A percentile compares a stretch with the other conserved stretches of the same genome.
phyloP scores from a whole-genome alignment of 2,329 filamentous ascomycete species.

The Pyrenophora seminiperda region DNA sequence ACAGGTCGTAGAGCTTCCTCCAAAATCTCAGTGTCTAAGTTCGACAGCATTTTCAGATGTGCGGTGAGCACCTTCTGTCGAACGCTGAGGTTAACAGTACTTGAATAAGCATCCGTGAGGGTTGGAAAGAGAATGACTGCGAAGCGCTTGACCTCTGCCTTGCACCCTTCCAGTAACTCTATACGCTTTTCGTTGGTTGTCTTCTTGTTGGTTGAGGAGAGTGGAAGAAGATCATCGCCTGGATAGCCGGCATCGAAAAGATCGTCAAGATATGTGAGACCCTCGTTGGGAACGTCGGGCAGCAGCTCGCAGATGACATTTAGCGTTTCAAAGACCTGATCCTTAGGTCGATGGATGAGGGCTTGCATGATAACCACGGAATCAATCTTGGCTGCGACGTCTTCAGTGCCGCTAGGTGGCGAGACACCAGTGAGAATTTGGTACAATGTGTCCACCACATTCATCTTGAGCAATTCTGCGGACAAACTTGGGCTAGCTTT shows the following conservation, averaged over 20 bases:
- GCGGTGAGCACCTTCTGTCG: slow-evolving; percentile 93
- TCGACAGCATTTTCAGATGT: slow-evolving; percentile 98
- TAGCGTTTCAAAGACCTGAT: slow-evolving; percentile 95
- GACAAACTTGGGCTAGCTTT: slow-evolving; percentile 86
- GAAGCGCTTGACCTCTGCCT: slow-evolving; percentile 85
- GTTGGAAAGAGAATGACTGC: slow-evolving; percentile 92
- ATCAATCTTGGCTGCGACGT: slow-evolving; percentile 84
- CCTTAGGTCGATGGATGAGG: slow-evolving; percentile 89
- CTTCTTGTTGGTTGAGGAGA: slow-evolving; percentile 56
- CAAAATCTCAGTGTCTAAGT: slow-evolving; percentile 83
- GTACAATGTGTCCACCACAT: slow-evolving; percentile 95
- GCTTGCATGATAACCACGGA: slow-evolving; percentile 99
- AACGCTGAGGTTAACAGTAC: slow-evolving; percentile 92
- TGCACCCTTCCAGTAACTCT: slow-evolving; percentile 81
- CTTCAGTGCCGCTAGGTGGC: slow-evolving; percentile 76
- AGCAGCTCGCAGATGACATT: slow-evolving; percentile 97
- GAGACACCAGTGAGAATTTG: slow-evolving; percentile 97
- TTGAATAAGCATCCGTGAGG: slow-evolving; percentile 94
- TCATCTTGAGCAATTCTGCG: slow-evolving; percentile 90
- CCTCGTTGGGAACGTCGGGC: slow-evolving; percentile 69
- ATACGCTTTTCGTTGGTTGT: slow-evolving; percentile 78
- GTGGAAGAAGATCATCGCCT: slow-evolving; percentile 52
- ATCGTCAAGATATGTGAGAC: slow-evolving; percentile 58
- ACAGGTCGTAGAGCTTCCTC: slow-evolving; percentile 84
- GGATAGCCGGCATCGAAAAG: slow-evolving; percentile 57